Evolutionary conservation across 2,329 filamentous ascomycete genomes (phyloP).

Genomic region (Mycosphaerella sp.): DNA sequence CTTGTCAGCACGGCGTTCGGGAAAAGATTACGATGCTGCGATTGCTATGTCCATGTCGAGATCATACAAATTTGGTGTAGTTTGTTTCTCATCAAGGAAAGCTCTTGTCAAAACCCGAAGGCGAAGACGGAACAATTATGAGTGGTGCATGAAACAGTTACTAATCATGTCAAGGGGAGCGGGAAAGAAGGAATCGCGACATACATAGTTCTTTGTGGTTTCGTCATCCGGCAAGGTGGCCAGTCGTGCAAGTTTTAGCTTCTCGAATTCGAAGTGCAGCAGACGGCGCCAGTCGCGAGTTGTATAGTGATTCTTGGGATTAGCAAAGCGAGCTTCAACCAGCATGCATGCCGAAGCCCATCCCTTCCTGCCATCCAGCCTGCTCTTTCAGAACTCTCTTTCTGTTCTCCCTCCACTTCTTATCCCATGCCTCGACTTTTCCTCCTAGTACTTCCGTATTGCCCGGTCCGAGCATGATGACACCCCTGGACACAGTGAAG

Average conservation of each 20-base stretch:
- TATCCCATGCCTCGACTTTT: slow-evolving; percentile 75
- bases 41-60: neutral
- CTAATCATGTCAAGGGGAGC: slow-evolving; percentile 8
- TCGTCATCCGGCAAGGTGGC: neutral
- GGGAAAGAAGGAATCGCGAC: neutral
- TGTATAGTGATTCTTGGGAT: neutral
- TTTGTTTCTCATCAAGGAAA: slow-evolving; percentile 12
- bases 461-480: slow-evolving; percentile 67
- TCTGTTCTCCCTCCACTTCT: slow-evolving; percentile 65
- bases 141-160: slow-evolving; percentile 15
- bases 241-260: neutral
- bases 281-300: neutral
- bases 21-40: neutral
- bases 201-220: neutral
- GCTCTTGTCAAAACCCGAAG: slow-evolving; percentile 11
- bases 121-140: slow-evolving; percentile 10
- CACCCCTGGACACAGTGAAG: slow-evolving; percentile 64
- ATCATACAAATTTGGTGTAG: slow-evolving; percentile 14
- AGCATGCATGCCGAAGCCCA: slow-evolving; percentile 8
- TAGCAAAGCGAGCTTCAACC: neutral
- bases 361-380: slow-evolving; percentile 23
- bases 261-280: neutral
- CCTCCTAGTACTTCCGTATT: slow-evolving; percentile 73
- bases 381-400: slow-evolving; percentile 60
- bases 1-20: neutral